Percentiles rank a stretch among this genome's conserved stretches.
Evolutionary conservation across 1,284 basidiomycete species (phyloP).

Genomic region (Cryptococcus deneoformans): DNA sequence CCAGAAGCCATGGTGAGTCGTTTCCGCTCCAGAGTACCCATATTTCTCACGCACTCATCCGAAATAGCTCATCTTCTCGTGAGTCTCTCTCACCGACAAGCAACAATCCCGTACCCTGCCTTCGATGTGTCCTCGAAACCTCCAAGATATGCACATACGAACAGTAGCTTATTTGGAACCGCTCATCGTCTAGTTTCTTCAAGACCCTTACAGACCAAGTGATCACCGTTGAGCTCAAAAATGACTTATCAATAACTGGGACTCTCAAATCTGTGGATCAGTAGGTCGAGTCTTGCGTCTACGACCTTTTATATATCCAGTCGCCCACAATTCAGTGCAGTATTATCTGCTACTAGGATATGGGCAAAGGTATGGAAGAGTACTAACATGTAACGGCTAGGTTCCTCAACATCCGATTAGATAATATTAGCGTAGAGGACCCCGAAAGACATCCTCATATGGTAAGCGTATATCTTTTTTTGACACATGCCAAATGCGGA

Average conservation of each 20-base stretch:
- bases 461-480: conserved; percentile 56
- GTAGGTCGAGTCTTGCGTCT: conserved; percentile 53
- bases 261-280: conserved; percentile 98
- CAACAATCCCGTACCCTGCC: no score
- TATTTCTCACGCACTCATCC: no score
- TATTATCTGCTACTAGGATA: neutral
- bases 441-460: conserved; percentile 95
- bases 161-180: no score
- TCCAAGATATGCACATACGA: no score
- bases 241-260: conserved; percentile 95
- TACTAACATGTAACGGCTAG: conserved; percentile 50
- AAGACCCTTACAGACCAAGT: conserved; percentile 97
- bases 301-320: neutral
- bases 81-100: conserved; percentile 7
- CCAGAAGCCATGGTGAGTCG: conserved; percentile 11
- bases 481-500: neutral
- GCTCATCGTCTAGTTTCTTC: conserved; percentile 62
- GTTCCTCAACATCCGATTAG: conserved; percentile 96
- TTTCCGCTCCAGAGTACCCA: no score
- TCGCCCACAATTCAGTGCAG: neutral
- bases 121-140: no score
- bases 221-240: conserved; percentile 98
- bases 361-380: neutral
- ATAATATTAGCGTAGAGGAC: conserved; percentile 90
- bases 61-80: conserved; percentile 42